phyloP scores from a whole-genome alignment of 257 asterid species.

The Nicotiana paniculata region DNA sequence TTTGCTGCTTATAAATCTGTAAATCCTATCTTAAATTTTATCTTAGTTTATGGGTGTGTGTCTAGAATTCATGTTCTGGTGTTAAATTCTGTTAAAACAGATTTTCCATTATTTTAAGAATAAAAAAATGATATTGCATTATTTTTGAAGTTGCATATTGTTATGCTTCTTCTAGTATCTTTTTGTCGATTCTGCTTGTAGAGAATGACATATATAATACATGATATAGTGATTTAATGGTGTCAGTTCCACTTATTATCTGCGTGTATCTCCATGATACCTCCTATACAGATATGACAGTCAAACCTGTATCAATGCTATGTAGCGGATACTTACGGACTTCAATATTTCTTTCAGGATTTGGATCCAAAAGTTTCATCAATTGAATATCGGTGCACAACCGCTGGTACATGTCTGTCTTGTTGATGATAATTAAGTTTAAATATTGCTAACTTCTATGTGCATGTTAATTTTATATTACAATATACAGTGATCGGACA shows the following conservation, averaged over 20 bases:
- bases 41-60: neutral
- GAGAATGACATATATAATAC: neutral
- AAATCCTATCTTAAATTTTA: neutral
- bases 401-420: slow-evolving; percentile 75
- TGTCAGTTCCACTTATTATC: neutral
- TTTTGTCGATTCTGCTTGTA: neutral
- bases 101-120: neutral
- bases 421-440: slow-evolving; percentile 12
- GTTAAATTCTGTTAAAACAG: neutral
- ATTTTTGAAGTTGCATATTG: neutral
- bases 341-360: slow-evolving; percentile 55
- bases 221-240: neutral
- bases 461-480: neutral
- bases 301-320: neutral
- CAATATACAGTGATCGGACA: neutral
- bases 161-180: neutral
- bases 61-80: neutral
- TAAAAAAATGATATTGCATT: neutral
- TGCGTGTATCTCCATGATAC: neutral
- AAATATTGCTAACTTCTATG: neutral
- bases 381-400: slow-evolving; percentile 78
- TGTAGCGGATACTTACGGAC: neutral
- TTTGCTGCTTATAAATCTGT: neutral
- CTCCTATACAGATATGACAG: neutral
- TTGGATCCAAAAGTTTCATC: slow-evolving; percentile 71